phyloP scores from a whole-genome alignment of 495 filamentous ascomycete genomes.

The Penicillium egyptiacum region DNA sequence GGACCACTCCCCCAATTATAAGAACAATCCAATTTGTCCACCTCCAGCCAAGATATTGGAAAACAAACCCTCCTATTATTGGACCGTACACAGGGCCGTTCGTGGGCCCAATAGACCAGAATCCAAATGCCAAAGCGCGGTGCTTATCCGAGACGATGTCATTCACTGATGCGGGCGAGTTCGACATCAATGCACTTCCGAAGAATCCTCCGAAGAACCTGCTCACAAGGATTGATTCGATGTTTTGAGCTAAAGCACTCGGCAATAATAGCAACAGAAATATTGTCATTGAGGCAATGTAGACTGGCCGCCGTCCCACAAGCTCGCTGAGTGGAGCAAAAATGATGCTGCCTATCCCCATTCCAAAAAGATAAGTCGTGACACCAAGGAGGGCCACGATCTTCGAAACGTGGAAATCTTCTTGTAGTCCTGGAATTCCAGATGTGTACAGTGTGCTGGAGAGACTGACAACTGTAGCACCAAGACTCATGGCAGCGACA shows the following conservation, averaged over 20 bases:
- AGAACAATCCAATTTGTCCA: conserved; percentile 87
- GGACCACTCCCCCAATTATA: conserved; percentile 61
- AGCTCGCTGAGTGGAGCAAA: conserved; percentile 13
- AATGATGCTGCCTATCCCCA: conserved; percentile 69
- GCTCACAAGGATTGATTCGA: conserved; percentile 62
- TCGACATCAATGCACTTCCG: conserved; percentile 73
- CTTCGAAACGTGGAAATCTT: conserved; percentile 60
- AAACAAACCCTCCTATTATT: conserved; percentile 73
- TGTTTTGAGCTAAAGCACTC: conserved; percentile 63
- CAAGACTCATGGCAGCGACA: conserved; percentile 19
- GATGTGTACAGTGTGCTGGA: conserved; percentile 25
- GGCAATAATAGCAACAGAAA: conserved; percentile 61
- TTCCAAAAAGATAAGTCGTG: conserved; percentile 65
- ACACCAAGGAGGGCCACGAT: conserved; percentile 69
- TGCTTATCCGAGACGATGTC: conserved; percentile 70
- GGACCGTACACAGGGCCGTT: conserved; percentile 67
- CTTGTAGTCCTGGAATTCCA: conserved; percentile 22
- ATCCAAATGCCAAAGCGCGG: conserved; percentile 69
- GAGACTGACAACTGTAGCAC: conserved; percentile 20
- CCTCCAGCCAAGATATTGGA: conserved; percentile 72
- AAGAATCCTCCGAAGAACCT: conserved; percentile 77
- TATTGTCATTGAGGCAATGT: background rate
- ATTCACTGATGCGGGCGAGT: conserved; percentile 70
- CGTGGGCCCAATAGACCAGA: conserved; percentile 75
- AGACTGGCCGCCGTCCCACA: background rate